Evolutionary conservation across 2,329 filamentous ascomycete species (phyloP).

Genomic region (Ceratocystis cacaofunesta): DNA sequence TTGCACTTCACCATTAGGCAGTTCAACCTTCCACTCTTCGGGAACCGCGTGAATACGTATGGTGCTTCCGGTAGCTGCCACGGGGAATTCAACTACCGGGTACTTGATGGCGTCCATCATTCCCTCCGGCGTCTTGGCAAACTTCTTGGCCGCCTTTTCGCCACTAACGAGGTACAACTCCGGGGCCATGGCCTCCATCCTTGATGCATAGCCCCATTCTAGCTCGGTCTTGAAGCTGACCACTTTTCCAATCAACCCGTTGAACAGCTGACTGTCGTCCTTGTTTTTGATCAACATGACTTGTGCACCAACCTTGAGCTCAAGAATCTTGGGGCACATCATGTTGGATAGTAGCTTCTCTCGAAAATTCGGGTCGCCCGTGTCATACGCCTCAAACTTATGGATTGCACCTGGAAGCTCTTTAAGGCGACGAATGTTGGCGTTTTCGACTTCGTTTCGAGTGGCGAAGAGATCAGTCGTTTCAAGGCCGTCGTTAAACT

Average conservation of each 20-base stretch:
- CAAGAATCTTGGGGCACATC: constrained; percentile 74
- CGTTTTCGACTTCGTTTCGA: constrained; percentile 71
- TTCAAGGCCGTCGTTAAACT: constrained; percentile 56
- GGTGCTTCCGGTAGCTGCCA: constrained; percentile 52
- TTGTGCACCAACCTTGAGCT: constrained; percentile 80
- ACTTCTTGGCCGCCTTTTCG: constrained; percentile 39
- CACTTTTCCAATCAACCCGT: constrained; percentile 82
- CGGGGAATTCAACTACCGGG: constrained; percentile 71
- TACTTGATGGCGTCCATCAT: constrained; percentile 42
- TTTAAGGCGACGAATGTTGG: constrained; percentile 61
- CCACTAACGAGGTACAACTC: constrained; percentile 30
- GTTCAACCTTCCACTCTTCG: constrained; percentile 91
- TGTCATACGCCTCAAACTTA: constrained; percentile 60
- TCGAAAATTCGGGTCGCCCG: constrained; percentile 54
- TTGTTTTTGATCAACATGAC: constrained; percentile 99
- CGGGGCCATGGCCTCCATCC: constrained; percentile 24
- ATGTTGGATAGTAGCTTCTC: constrained; percentile 74
- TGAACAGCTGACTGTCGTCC: constrained; percentile 72
- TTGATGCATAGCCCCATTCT: constrained; percentile 25
- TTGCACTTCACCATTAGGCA: constrained; percentile 88
- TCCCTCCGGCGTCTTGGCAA: constrained; percentile 35
- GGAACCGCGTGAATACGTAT: constrained; percentile 41
- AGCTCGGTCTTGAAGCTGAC: constrained; percentile 52
- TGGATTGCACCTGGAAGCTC: constrained; percentile 53
- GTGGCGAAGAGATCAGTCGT: constrained; percentile 85